phyloP scores from a whole-genome alignment of 1,284 basidiomycete genomes.

The Microstroma glucosiphilum region DNA sequence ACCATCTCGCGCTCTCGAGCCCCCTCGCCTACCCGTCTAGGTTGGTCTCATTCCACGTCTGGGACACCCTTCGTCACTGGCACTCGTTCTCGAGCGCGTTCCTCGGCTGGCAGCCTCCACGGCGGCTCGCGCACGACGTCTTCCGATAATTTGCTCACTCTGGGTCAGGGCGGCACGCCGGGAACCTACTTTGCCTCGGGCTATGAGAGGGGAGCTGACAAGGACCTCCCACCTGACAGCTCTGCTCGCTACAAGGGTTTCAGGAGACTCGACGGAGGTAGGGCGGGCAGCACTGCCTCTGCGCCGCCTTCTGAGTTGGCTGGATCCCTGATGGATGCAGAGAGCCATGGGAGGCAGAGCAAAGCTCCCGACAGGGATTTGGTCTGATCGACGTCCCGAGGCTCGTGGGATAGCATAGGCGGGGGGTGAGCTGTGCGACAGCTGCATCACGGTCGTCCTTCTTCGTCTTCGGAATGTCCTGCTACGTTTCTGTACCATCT shows the following conservation, averaged over 20 bases:
- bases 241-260: constrained; percentile 31
- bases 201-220: constrained; percentile 6
- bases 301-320: constrained; percentile 18
- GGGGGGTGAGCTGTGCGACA: too few species aligned
- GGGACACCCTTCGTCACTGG: constrained; percentile 24
- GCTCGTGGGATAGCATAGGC: too few species aligned
- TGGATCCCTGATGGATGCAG: background rate
- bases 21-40: constrained; percentile 30
- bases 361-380: background rate
- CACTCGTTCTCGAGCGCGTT: constrained; percentile 35
- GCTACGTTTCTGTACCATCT: too few species aligned
- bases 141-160: constrained; percentile 31
- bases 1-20: constrained; percentile 42
- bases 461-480: too few species aligned
- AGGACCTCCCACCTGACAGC: constrained; percentile 31
- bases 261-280: constrained; percentile 23
- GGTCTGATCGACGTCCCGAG: too few species aligned
- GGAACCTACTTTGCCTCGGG: constrained; percentile 7
- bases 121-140: constrained; percentile 24
- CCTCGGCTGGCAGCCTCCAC: constrained; percentile 25
- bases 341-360: background rate
- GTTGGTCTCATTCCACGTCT: constrained; percentile 8
- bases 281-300: constrained; percentile 26
- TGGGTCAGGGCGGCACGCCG: background rate
- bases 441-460: too few species aligned